A percentile compares a stretch with the other conserved stretches of the same genome.
These are phyloP conservation scores for Scutellaria barbata DNA, from an alignment of 257 asterid genomes.

Conservation along the genomic window DNA sequence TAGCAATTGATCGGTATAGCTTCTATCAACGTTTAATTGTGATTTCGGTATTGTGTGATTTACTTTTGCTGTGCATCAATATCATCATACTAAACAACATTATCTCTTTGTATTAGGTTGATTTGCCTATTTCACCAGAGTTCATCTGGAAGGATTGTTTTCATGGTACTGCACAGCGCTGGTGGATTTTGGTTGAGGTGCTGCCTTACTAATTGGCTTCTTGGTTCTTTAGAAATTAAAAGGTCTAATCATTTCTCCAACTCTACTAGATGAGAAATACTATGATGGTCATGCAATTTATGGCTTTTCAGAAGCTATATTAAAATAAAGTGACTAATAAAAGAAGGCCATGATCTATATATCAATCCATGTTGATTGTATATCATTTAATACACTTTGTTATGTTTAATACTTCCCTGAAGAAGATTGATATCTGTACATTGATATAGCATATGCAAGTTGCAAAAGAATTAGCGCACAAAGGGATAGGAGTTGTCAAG, in stretches of 20 bases:
- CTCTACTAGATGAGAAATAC: slow-evolving; percentile 28
- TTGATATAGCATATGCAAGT: too few relatives aligned
- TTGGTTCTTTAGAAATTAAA: slow-evolving; percentile 14
- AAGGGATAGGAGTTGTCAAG: too few relatives aligned
- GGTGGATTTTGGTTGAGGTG: slow-evolving; percentile 99
- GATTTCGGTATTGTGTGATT: too few relatives aligned
- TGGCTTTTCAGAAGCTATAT: slow-evolving; percentile 35
- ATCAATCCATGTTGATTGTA: not conserved
- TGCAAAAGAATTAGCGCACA: too few relatives aligned
- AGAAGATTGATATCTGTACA: too few relatives aligned
- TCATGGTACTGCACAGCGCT: slow-evolving; percentile 92
- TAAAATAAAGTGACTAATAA: slow-evolving; percentile 28
- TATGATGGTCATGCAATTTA: slow-evolving; percentile 27
- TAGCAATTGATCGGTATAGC: too few relatives aligned
- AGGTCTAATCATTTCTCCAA: slow-evolving; percentile 21
- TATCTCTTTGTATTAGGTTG: slow-evolving; percentile 61
- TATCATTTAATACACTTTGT: too few relatives aligned
- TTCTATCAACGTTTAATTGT: too few relatives aligned
- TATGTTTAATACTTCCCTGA: too few relatives aligned
- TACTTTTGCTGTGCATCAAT: too few relatives aligned
- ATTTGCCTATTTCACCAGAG: slow-evolving; percentile 78
- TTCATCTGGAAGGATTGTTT: slow-evolving; percentile 95
- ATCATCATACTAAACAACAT: slow-evolving; percentile 21
- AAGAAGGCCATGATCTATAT: not conserved
- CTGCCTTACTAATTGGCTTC: slow-evolving; percentile 32